phyloP scores from a whole-genome alignment of 805 yeast species.

The Wickerhamomyces tratensis region DNA sequence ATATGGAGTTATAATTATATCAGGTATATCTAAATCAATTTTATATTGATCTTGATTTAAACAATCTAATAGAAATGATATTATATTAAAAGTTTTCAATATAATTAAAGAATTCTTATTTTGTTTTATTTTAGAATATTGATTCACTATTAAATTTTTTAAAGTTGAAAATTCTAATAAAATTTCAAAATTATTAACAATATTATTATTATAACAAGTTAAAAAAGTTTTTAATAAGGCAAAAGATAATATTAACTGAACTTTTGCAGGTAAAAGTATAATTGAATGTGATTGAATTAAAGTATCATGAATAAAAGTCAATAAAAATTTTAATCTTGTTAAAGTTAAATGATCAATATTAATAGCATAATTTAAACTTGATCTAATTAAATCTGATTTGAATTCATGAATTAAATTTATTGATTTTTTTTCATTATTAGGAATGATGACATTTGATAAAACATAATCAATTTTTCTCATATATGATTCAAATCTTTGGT shows the following conservation, averaged over 20 bases:
- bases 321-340: slow-evolving; percentile 7
- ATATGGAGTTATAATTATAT: slow-evolving; percentile 3
- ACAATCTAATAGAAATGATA: slow-evolving; percentile 3
- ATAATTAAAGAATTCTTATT: too few species aligned
- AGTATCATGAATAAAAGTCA: slow-evolving; percentile 5
- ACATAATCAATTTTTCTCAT: slow-evolving; percentile 14
- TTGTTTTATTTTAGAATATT: neutral
- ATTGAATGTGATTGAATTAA: neutral
- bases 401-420: slow-evolving; percentile 6
- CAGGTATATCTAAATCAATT: too few species aligned
- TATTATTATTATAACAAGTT: neutral
- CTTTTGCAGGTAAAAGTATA: neutral
- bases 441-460: slow-evolving; percentile 1
- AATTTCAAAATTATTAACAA: too few species aligned
- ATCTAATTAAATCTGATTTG: slow-evolving; percentile 13
- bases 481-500: slow-evolving; percentile 14
- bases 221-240: neutral
- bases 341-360: slow-evolving; percentile 6
- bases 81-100: slow-evolving; percentile 4
- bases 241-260: neutral
- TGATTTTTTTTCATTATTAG: too few species aligned
- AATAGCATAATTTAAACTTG: slow-evolving; percentile 7
- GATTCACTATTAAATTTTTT: neutral
- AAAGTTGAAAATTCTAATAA: too few species aligned
- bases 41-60: too few species aligned